Base-by-base conservation (phyloP, 179 eudicot genomes). In the Dionaea muscipula region DNA sequence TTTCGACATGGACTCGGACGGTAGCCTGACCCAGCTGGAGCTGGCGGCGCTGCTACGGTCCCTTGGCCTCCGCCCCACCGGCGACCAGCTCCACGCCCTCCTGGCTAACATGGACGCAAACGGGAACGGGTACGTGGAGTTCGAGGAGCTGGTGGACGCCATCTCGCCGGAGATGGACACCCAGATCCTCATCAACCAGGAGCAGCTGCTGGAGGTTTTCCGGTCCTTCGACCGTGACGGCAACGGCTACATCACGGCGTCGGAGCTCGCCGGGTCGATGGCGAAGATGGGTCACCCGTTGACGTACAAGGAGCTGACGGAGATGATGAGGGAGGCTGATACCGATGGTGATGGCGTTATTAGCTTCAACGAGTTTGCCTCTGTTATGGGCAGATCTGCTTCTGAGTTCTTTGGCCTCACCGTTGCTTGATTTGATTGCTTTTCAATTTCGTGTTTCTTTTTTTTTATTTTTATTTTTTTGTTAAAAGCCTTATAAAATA, bases 291-390 rank as follows among this genome's bases (percentile, higher is more conserved):
- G 91, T 4, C 90, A 80, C 6, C 87, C 95, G 0, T 59, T 90
- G 57, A 79, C 97, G 35, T 84, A 83, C 26, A 51, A 67, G 1
- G 95, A 90, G 61, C 59, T 90, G 36, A 72, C 90, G 17, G 83
- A 77, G 37, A 75, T 84, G 83, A 86, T 90, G 87, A 71, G 61
- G 2, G 94, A 90, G 33, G 95, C 97, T 0, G 97, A 90, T 48
- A 72, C 84, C 3, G 77, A 90, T 40, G 97, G 97, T 0, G 97
- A 90, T 59, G 95, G 97, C 24, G 86, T 83, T 3, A 84, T 90
- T 36, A 90, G 94, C 45, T 86, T 86, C 57, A 59, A 61, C 45
- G 97, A 90, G 36, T 90, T 90, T 57, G 78, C 90, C 0, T 39
- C 63, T 35, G 70, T 90, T 35, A 56, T 90, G 79, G 94, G 89